A percentile compares a stretch with the other conserved stretches of the same genome.
Conservation (phyloP, 345 rosid species). For the Populus nigra region DNA sequence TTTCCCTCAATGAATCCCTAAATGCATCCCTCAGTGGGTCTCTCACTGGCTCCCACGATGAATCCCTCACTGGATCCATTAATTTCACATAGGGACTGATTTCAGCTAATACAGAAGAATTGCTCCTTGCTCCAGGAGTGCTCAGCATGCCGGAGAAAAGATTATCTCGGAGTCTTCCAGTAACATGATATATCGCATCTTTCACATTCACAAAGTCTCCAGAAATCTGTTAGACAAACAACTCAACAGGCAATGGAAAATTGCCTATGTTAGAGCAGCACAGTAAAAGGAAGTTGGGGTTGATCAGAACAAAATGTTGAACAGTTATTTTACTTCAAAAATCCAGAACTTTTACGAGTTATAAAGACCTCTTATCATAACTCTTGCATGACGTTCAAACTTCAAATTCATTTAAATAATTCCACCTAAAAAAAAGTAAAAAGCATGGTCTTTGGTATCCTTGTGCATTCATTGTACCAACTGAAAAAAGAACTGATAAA, state of each 20-base stretch:
- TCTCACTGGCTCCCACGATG: background rate
- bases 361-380: too few relatives aligned
- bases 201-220: slow-evolving; percentile 71
- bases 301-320: too few relatives aligned
- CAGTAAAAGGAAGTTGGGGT: too few relatives aligned
- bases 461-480: too few relatives aligned
- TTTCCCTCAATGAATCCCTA: slow-evolving; percentile 9
- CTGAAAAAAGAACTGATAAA: too few relatives aligned
- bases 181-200: slow-evolving; percentile 75
- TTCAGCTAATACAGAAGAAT: slow-evolving; percentile 44
- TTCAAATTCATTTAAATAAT: too few relatives aligned
- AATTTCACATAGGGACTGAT: slow-evolving; percentile 40
- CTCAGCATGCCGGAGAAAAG: slow-evolving; percentile 43
- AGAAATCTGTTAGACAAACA: slow-evolving; percentile 19
- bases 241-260: background rate
- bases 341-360: too few relatives aligned
- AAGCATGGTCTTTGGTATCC: background rate
- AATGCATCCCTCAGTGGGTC: slow-evolving; percentile 7
- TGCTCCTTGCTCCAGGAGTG: slow-evolving; percentile 41
- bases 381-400: too few relatives aligned
- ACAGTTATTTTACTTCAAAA: too few relatives aligned
- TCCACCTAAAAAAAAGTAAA: background rate
- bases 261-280: too few relatives aligned
- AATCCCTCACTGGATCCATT: slow-evolving; percentile 3
- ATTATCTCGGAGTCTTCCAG: slow-evolving; percentile 76